Conservation (phyloP, 1,139 yeast species). For the Pichia sp. region DNA sequence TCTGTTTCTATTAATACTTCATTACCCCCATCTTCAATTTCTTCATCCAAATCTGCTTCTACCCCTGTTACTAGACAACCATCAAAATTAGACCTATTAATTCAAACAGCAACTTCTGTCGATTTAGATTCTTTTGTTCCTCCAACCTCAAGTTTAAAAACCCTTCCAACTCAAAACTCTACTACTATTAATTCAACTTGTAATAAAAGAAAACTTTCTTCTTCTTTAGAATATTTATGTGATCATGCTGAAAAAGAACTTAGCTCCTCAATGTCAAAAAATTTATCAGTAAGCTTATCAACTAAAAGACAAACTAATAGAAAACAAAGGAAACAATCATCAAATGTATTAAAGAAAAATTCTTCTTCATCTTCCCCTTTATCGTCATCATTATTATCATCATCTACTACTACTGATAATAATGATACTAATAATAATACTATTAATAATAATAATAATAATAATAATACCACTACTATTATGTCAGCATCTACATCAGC, state of each 20-base stretch:
- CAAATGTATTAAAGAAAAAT: neutral
- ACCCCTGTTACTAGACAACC: constrained; percentile 5
- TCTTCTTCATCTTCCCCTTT: neutral
- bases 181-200: neutral
- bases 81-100: constrained; percentile 26
- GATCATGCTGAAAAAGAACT: constrained; percentile 16
- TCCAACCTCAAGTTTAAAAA: neutral
- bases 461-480: no score
- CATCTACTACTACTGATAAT: no score
- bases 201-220: constrained; percentile 4
- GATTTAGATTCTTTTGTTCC: constrained; percentile 11
- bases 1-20: neutral
- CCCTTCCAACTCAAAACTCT: neutral
- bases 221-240: constrained; percentile 12
- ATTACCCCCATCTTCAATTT: neutral
- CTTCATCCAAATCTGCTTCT: neutral
- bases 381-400: neutral
- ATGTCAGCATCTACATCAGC: neutral
- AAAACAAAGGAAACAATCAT: neutral
- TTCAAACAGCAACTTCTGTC: constrained; percentile 27
- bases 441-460: no score
- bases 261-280: constrained; percentile 11
- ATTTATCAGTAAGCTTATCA: neutral
- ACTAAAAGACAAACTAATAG: neutral
- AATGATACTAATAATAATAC: no score